These are phyloP conservation scores for Trichoderma sp. DNA, from an alignment of 2,329 filamentous ascomycete species.

Conservation along the genomic window DNA sequence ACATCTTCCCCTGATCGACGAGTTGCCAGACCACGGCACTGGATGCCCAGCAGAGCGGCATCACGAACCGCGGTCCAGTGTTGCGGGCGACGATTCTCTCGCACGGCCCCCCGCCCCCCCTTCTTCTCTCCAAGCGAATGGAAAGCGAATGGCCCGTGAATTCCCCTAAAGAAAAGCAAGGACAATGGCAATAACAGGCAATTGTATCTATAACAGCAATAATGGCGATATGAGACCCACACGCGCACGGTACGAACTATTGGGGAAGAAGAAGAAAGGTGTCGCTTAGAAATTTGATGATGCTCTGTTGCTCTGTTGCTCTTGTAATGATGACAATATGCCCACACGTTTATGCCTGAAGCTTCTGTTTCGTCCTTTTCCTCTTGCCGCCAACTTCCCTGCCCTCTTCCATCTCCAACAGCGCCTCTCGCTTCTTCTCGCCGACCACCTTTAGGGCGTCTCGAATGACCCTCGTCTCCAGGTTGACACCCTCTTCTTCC, in stretches of 20 bases:
- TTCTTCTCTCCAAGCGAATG: neutral
- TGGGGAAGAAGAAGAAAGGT: neutral
- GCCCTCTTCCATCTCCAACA: conserved; percentile 87
- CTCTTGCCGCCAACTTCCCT: conserved; percentile 87
- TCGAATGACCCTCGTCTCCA: conserved; percentile 84
- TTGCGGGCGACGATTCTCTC: neutral
- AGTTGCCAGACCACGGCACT: neutral
- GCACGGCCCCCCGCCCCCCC: too few species aligned
- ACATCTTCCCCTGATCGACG: neutral
- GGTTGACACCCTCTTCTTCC: conserved; percentile 84
- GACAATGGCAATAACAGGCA: neutral
- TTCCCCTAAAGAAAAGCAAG: neutral
- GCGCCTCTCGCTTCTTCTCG: conserved; percentile 91
- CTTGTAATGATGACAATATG: neutral
- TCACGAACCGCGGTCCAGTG: neutral
- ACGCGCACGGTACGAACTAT: neutral
- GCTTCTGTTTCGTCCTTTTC: conserved; percentile 59
- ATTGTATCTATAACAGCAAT: neutral
- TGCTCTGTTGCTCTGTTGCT: neutral
- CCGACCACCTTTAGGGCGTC: conserved; percentile 85
- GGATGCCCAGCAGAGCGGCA: neutral
- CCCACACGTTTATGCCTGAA: conserved; percentile 37
- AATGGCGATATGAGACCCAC: neutral
- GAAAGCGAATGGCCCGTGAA: neutral
- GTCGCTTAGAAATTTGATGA: neutral